phyloP scores from a whole-genome alignment of 192 early-diverging fungal genomes.

The Backusella luteola region DNA sequence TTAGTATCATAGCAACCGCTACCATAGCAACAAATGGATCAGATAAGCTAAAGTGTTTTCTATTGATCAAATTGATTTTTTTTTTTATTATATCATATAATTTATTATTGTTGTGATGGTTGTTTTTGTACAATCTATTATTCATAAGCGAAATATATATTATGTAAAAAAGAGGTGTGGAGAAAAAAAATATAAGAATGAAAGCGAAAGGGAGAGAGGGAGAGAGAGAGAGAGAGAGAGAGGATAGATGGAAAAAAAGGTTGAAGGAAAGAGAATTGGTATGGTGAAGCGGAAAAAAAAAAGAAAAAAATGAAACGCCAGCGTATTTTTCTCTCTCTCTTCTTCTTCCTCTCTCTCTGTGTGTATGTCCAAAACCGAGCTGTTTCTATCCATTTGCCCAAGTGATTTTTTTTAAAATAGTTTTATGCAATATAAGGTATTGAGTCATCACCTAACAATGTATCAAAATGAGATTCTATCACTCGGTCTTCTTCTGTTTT shows the following conservation, averaged over 20 bases:
- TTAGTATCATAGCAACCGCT: not conserved
- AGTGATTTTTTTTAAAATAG: not conserved
- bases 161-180: not conserved
- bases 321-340: conserved; percentile 1
- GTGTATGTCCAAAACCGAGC: not conserved
- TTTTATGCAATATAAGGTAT: conserved; percentile 31
- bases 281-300: not conserved
- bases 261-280: not conserved
- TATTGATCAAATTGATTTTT: not conserved
- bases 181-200: not conserved
- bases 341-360: not conserved
- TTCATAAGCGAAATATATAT: not conserved
- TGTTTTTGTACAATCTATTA: conserved; percentile 1
- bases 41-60: not conserved
- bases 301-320: not conserved
- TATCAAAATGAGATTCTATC: conserved; percentile 25
- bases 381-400: not conserved
- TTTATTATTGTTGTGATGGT: not conserved
- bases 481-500: conserved; percentile 7
- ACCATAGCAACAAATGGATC: not conserved
- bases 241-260: too few relatives aligned
- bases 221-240: not conserved
- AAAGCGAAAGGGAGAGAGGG: not conserved
- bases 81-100: not conserved
- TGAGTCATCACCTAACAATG: conserved; percentile 14